Evolutionary conservation across 352 stramenopile species (phyloP).

Genomic region (Pythium plurisporium): DNA sequence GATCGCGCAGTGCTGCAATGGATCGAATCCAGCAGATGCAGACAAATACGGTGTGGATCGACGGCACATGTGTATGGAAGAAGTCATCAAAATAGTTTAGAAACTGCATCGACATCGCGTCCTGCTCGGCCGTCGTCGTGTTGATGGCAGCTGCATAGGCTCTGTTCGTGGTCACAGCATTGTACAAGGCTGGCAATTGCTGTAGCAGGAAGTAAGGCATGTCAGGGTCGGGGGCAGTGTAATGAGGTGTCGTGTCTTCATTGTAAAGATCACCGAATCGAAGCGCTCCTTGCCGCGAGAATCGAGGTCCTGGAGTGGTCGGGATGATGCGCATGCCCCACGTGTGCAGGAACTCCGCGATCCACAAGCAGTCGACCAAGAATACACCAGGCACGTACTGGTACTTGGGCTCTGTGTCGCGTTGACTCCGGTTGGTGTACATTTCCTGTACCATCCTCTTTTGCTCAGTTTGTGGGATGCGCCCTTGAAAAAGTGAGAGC

Average conservation of each 20-base stretch:
- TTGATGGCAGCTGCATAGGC: no score
- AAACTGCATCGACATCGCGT: conserved; percentile 1
- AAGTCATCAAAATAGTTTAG: conserved; percentile 21
- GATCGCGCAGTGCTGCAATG: conserved; percentile 21
- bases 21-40: conserved; percentile 34
- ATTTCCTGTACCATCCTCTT: no score
- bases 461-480: no score
- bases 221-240: background rate
- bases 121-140: no score
- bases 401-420: background rate
- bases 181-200: background rate
- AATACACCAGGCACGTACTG: background rate
- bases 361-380: background rate
- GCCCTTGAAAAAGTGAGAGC: no score
- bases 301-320: no score
- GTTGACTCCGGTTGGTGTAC: no score
- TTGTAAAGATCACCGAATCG: background rate
- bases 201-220: background rate
- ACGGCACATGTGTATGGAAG: conserved; percentile 23
- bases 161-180: no score
- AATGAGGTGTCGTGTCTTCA: background rate
- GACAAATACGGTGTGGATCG: conserved; percentile 25
- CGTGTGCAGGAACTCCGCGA: background rate
- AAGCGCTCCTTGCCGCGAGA: no score
- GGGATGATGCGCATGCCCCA: no score